A percentile compares a stretch with the other conserved stretches of the same genome.
Conservation (phyloP, 2,329 filamentous ascomycete species). For the Botryotinia convoluta region DNA sequence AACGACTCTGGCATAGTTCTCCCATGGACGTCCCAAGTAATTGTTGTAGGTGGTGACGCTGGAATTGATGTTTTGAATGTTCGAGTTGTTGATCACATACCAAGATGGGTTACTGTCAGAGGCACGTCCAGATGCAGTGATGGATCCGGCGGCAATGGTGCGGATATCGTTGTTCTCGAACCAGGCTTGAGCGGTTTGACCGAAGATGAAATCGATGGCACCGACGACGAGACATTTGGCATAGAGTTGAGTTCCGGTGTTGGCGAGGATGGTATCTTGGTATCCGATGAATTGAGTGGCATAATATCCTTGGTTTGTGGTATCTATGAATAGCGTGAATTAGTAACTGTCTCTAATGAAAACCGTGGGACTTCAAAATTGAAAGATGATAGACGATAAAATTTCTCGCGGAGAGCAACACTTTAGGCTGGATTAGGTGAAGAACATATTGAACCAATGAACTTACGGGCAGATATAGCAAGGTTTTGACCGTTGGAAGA, state of each 20-base stretch:
- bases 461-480: slow-evolving; percentile 48
- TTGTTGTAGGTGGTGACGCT: slow-evolving; percentile 42
- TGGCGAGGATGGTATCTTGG: slow-evolving; percentile 53
- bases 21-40: slow-evolving; percentile 53
- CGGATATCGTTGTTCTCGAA: slow-evolving; percentile 44
- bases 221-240: slow-evolving; percentile 55
- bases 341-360: slow-evolving; percentile 45
- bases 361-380: slow-evolving; percentile 43
- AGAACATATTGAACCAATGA: neutral
- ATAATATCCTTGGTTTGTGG: slow-evolving; percentile 55
- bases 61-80: slow-evolving; percentile 44
- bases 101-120: slow-evolving; percentile 42
- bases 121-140: slow-evolving; percentile 46
- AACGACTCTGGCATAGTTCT: slow-evolving; percentile 48
- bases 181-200: slow-evolving; percentile 51
- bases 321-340: slow-evolving; percentile 51
- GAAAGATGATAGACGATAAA: neutral
- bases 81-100: slow-evolving; percentile 55
- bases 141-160: slow-evolving; percentile 48
- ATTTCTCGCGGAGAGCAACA: neutral
- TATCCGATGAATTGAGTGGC: slow-evolving; percentile 52
- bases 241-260: slow-evolving; percentile 54
- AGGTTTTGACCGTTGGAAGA: slow-evolving; percentile 49
- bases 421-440: neutral
- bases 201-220: slow-evolving; percentile 59